phyloP scores from a whole-genome alignment of 345 rosid genomes.

The Ceriops zippeliana region DNA sequence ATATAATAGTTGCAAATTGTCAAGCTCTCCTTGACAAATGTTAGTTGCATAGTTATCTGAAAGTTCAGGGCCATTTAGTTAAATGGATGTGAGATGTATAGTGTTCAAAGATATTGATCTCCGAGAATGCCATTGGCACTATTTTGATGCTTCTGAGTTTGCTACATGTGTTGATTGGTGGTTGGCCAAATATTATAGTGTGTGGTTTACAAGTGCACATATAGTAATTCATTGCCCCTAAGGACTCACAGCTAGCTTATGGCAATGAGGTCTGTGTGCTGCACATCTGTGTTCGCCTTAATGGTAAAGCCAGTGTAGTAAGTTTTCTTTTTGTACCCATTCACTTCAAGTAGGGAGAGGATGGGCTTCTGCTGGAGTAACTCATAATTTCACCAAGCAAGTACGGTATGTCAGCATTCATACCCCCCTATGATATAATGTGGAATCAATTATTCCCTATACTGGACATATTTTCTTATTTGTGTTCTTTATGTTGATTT shows the following conservation, averaged over 20 bases:
- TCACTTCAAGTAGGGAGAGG: constrained; percentile 92
- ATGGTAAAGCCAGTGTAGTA: constrained; percentile 46
- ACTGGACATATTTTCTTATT: constrained; percentile 29
- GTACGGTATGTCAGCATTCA: constrained; percentile 99
- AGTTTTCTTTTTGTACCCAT: constrained; percentile 59
- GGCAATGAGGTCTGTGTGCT: constrained; percentile 18
- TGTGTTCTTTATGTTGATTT: neutral
- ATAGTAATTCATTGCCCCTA: neutral
- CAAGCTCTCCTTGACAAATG: neutral
- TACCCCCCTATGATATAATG: constrained; percentile 56
- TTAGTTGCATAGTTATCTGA: neutral
- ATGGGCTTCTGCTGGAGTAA: constrained; percentile 99
- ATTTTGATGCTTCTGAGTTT: constrained; percentile 15
- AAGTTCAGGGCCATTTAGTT: neutral
- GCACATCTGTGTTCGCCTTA: constrained; percentile 25
- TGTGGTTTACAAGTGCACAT: neutral
- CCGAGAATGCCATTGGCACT: constrained; percentile 9
- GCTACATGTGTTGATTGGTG: constrained; percentile 8
- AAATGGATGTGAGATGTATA: neutral
- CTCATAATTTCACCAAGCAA: constrained; percentile 72
- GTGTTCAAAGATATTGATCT: constrained; percentile 3
- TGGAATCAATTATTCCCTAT: constrained; percentile 50
- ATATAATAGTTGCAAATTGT: neutral
- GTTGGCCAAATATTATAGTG: constrained; percentile 8
- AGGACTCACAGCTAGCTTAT: constrained; percentile 21